Base-by-base conservation (phyloP, 129 eudicot species). In the Apium graveolens region DNA sequence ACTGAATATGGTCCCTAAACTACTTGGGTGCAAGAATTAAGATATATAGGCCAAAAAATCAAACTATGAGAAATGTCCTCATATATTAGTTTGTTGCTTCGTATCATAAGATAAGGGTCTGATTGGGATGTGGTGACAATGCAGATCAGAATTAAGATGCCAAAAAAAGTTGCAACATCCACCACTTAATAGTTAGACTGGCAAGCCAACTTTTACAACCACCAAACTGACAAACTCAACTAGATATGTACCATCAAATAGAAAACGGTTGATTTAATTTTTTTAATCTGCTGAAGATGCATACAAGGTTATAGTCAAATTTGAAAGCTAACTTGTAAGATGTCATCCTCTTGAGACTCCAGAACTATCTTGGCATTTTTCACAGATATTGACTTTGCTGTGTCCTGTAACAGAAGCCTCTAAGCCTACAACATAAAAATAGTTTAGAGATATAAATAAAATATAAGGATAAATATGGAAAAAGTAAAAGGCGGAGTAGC, bases 321-420 rank as follows among this genome's bases (percentile, higher is more conserved):
- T 78, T 76, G 80, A 43, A 76, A 78, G 70, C 98, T 90, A 82
- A 93, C 98, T 85, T 93, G 92, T 84, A 91, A 83, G 85, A 81
- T 86, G 32, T 82, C 89, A 75, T 87, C 96, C 62, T 86, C 90
- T 78, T 89, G 84, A 51, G 88, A 89, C 80, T 93, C 98, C 86
- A 91, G 85, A 53, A 87, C 70, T 80, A 89, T 79, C 73, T 88
- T 87, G 16, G 88, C 90, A 81, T 85, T 86, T 84, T 86, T 89
- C 53, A 91, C 79, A 6, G 81, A 55, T 78, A 93, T 78, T 74
- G 78, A 38, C 78, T 84, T 84, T 21, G 84, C 90, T 31, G 70
- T 80, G 70, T 89, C 95, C 14, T n/a, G 87, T 75, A 77, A 93
- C 83, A 74, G 94, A 78, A 80, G 92, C 91, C 89, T 86, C 92